A percentile compares a stretch with the other conserved stretches of the same genome.
These are phyloP conservation scores for California macrophylla DNA, from an alignment of 441 rosid species.

Conservation along the genomic window DNA sequence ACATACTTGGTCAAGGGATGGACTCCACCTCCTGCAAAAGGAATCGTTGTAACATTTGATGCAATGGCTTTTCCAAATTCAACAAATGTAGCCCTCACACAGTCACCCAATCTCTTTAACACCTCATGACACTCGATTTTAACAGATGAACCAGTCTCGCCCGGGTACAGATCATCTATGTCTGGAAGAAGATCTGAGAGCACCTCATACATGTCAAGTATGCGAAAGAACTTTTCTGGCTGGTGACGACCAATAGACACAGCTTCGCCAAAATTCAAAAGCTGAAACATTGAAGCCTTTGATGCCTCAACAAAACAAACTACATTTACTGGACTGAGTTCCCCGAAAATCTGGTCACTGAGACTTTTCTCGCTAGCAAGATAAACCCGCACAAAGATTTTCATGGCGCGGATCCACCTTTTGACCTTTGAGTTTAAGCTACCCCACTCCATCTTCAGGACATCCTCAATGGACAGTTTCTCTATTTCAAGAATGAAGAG, in stretches of 20 bases:
- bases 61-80: conserved; percentile 68
- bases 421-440: conserved; percentile 58
- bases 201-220: conserved; percentile 78
- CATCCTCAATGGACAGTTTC: conserved; percentile 76
- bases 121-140: conserved; percentile 52
- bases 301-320: conserved; percentile 57
- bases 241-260: conserved; percentile 63
- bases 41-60: conserved; percentile 37
- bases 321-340: conserved; percentile 27
- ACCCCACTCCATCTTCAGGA: conserved; percentile 72
- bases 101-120: conserved; percentile 51
- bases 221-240: conserved; percentile 62
- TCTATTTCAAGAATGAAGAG: conserved; percentile 61
- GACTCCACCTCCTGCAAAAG: conserved; percentile 64
- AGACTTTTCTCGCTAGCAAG: conserved; percentile 68
- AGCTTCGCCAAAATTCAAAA: conserved; percentile 77
- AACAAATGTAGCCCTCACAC: conserved; percentile 49
- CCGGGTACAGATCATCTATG: conserved; percentile 43
- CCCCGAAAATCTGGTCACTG: conserved; percentile 49
- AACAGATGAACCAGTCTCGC: conserved; percentile 39
- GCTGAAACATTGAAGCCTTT: conserved; percentile 61
- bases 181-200: conserved; percentile 57
- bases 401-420: conserved; percentile 68
- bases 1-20: conserved; percentile 71
- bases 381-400: conserved; percentile 51